These are phyloP conservation scores for Tolypocladium pustulatum DNA, from an alignment of 2,329 filamentous ascomycete genomes.

Conservation along the genomic window DNA sequence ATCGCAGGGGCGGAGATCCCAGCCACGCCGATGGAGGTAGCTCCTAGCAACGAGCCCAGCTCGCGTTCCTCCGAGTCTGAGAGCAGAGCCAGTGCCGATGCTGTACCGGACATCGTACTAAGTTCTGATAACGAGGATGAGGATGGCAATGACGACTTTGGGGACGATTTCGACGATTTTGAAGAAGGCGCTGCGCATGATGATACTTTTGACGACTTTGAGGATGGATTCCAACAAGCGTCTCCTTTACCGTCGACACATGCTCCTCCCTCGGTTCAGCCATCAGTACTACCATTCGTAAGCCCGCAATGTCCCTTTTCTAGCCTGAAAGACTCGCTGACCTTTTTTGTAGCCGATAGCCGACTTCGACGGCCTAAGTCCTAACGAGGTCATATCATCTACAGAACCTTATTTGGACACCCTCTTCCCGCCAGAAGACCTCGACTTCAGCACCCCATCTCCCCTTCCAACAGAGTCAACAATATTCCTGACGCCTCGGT, in stretches of 20 bases:
- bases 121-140: constrained; percentile 32
- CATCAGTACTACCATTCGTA: constrained; percentile 35
- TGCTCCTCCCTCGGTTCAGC: constrained; percentile 21
- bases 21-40: constrained; percentile 43
- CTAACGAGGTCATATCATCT: constrained; percentile 49
- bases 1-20: constrained; percentile 9
- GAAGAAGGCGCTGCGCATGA: constrained; percentile 44
- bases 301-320: constrained; percentile 7
- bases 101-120: constrained; percentile 41
- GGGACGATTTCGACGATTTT: constrained; percentile 53
- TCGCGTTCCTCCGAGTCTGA: constrained; percentile 33
- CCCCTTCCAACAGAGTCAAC: constrained; percentile 44
- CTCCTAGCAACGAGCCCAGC: constrained; percentile 28
- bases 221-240: constrained; percentile 57
- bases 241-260: constrained; percentile 14
- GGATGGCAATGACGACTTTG: constrained; percentile 34
- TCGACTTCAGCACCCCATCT: constrained; percentile 38
- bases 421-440: constrained; percentile 51
- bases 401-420: constrained; percentile 56
- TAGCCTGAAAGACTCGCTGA: constrained; percentile 6
- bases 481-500: constrained; percentile 75
- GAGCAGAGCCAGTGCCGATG: constrained; percentile 38
- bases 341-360: constrained; percentile 47
- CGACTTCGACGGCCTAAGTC: constrained; percentile 52
- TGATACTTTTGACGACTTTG: constrained; percentile 58